Evolutionary conservation across 1,284 basidiomycete genomes (phyloP), one percentile per base, ranked within the genome.

Genomic region (Tilletia indica): DNA sequence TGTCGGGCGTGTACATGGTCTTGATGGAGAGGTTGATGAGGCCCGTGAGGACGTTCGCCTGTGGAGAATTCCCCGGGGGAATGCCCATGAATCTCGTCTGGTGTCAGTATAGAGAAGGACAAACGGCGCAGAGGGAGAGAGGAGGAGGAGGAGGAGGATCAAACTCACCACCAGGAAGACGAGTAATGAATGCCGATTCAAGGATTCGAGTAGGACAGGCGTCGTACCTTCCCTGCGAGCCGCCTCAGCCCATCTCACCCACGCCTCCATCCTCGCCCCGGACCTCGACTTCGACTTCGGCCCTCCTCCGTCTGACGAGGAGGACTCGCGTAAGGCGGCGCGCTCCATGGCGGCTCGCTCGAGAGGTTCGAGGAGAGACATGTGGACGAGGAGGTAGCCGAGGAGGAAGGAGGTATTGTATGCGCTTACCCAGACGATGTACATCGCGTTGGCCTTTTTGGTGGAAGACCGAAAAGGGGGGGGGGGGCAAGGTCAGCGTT

Each of bases 341-440:
- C 48, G 39, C 48, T 54, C 67, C 12, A 34, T 64, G 9, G 19
- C 61, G n/a, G 61, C 61, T 5, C 79, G 82, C 49, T 83, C 77
- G 19, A 86, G 86, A 9, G 86, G 85, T 14, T 89, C 87, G 81
- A 90, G 90, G 80, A 92, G 90, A 58, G 87, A 78, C 68, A 91
- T 87, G 79, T 96, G 93, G 42, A 97, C 85, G 25, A 90, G 75
- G 66, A 94, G 87, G 84, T 97, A 97, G 1, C 89, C 89, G 9
- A 94, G 87, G 25, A 98, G 86, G 85, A 95, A 94, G 1, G 90
- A 88, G 0, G 91, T 90, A 84, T 98, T 99, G 89, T 90, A 97
- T 1, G 93, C 94, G 0, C 89, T 88, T 6, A 92, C 89, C 94
- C 94, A 98, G 34, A 94, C 84, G 54, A 96, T 90, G 84, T 99